phyloP scores from a whole-genome alignment of 1,139 yeast genomes.

The Protomyces arabidopsidicola region DNA sequence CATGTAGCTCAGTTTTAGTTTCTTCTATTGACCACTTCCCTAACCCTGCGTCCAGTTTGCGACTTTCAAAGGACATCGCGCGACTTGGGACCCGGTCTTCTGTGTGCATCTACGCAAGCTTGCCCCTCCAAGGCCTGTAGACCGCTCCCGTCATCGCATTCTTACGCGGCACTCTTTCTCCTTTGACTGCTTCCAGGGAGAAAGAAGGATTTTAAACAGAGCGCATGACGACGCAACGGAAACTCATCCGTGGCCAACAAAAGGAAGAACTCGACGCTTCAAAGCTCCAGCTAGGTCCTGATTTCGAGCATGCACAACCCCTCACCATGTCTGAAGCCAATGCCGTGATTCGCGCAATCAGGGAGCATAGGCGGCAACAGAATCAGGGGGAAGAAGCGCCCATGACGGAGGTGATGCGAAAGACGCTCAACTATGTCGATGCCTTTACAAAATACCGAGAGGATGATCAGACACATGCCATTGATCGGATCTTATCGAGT shows the following conservation, averaged over 20 bases:
- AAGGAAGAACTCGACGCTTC: slow-evolving; percentile 30
- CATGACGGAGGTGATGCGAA: slow-evolving; percentile 59
- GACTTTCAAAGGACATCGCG: no score
- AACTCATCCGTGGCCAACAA: slow-evolving; percentile 15
- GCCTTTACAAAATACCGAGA: slow-evolving; percentile 86
- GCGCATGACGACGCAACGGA: slow-evolving; percentile 17
- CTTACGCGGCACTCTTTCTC: background rate
- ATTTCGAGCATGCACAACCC: slow-evolving; percentile 29
- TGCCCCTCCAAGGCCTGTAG: background rate
- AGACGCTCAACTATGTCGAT: slow-evolving; percentile 81
- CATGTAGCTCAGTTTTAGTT: no score
- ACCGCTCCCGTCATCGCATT: background rate
- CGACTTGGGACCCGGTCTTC: background rate
- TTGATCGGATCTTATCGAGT: slow-evolving; percentile 43
- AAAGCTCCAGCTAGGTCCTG: slow-evolving; percentile 29
- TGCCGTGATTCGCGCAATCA: slow-evolving; percentile 30
- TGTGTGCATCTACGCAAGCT: background rate
- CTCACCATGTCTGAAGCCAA: slow-evolving; percentile 32
- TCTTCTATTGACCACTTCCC: background rate
- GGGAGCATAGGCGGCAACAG: slow-evolving; percentile 24
- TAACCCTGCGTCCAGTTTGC: background rate
- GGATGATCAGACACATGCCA: slow-evolving; percentile 88
- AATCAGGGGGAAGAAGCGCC: slow-evolving; percentile 29
- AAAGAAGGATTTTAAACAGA: background rate
- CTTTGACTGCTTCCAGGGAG: background rate